These are phyloP conservation scores for Emmonsiellopsis sp. DNA, from an alignment of 2,329 filamentous ascomycete genomes.

Conservation along the genomic window DNA sequence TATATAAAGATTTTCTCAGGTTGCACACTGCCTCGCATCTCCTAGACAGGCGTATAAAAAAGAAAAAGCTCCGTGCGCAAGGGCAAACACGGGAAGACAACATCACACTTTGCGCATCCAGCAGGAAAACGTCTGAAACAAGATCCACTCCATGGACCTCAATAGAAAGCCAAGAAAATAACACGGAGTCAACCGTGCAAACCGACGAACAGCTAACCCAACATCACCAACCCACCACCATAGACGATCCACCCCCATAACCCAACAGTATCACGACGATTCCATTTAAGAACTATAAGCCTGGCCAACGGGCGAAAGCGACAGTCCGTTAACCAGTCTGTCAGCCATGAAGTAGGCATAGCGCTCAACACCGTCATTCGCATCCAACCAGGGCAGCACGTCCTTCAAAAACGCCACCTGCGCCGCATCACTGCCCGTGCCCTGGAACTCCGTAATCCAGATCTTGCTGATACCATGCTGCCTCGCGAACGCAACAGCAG, in stretches of 20 bases:
- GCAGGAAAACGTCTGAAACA: no score
- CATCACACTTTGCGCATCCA: no score
- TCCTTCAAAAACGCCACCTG: constrained; percentile 27
- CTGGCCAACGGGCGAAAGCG: constrained; percentile 17
- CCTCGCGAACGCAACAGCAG: constrained; percentile 25
- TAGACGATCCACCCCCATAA: neutral
- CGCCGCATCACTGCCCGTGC: constrained; percentile 16
- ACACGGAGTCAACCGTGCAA: no score
- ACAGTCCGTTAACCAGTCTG: constrained; percentile 4
- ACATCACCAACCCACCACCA: neutral
- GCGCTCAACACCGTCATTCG: constrained; percentile 25
- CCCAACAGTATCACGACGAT: neutral
- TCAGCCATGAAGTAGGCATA: constrained; percentile 33
- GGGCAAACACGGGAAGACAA: no score
- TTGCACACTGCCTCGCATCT: no score
- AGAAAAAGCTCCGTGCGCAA: no score
- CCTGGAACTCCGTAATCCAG: constrained; percentile 39
- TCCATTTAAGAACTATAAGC: constrained; percentile 16
- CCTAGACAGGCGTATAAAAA: no score
- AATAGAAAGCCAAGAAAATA: no score
- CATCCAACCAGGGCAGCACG: constrained; percentile 31
- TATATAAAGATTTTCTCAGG: no score
- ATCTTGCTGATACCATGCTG: constrained; percentile 28
- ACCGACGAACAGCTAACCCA: no score
- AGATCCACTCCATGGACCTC: no score